Percentiles rank a stretch among this genome's conserved stretches.
Evolutionary conservation across 2,329 filamentous ascomycete species (phyloP).

Genomic region (Pseudogymnoascus sp.): DNA sequence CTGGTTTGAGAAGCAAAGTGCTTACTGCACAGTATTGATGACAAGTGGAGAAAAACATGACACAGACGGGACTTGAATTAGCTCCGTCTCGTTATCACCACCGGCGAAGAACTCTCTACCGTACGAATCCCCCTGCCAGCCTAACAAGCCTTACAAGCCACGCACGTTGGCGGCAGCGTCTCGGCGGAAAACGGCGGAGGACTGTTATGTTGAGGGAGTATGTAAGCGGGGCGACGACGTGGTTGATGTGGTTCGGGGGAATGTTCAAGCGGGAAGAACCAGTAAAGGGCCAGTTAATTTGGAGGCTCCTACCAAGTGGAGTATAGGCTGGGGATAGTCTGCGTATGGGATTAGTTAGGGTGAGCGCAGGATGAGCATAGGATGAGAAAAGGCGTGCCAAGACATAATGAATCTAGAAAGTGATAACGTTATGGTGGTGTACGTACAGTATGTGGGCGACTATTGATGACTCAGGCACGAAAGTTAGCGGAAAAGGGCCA

Average conservation of each 20-base stretch:
- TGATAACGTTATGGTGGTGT: slow-evolving; percentile 7
- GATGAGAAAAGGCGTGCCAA: not conserved
- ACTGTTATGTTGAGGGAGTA: not conserved
- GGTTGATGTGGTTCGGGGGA: not conserved
- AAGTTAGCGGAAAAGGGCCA: not conserved
- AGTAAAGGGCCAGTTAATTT: not conserved
- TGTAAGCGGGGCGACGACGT: not conserved
- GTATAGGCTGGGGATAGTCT: not conserved
- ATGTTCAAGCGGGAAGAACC: not conserved
- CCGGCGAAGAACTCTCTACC: not conserved
- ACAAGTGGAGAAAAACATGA: not conserved
- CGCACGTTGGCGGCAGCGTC: not conserved
- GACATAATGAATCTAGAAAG: not conserved
- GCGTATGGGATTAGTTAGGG: not conserved
- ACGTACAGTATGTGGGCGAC: not conserved
- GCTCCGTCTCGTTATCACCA: not conserved
- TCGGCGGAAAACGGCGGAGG: not conserved
- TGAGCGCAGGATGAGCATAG: not conserved
- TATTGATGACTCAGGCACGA: not conserved
- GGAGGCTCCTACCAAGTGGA: not conserved
- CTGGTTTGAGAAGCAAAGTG: not conserved
- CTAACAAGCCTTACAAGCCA: not conserved
- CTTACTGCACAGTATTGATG: not conserved
- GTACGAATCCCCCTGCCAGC: not conserved
- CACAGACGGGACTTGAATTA: not conserved